Evolutionary conservation across 139 green algal genomes (phyloP).

Genomic region (Tetradesmus obliquus): DNA sequence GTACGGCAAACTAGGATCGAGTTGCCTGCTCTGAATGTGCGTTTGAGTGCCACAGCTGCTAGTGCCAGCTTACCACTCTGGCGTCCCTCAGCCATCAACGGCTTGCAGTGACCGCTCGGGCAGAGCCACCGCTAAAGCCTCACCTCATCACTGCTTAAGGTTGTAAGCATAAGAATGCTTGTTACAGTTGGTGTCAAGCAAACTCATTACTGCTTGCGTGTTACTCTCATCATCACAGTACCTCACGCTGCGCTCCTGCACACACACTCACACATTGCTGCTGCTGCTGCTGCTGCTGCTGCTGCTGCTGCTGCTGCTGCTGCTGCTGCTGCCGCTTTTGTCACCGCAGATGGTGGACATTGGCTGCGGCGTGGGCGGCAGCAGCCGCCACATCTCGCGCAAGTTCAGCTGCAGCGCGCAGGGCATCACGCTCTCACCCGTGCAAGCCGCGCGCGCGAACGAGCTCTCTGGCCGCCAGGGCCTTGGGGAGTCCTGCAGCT

Average conservation of each 20-base stretch:
- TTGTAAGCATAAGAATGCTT: too few species aligned
- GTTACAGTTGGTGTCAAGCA: too few species aligned
- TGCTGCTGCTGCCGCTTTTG: not conserved
- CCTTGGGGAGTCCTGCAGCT: slow-evolving; percentile 64
- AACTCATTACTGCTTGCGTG: too few species aligned
- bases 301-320: not conserved
- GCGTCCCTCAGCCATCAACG: too few species aligned
- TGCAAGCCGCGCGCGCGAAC: slow-evolving; percentile 86
- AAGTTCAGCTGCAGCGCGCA: slow-evolving; percentile 75
- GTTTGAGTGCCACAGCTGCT: too few species aligned
- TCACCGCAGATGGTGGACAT: slow-evolving; percentile 90
- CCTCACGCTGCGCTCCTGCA: not conserved
- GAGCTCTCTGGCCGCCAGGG: slow-evolving; percentile 71
- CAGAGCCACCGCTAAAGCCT: too few species aligned
- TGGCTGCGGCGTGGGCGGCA: slow-evolving; percentile 96
- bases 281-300: not conserved
- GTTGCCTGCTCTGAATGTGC: too few species aligned
- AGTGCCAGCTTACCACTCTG: too few species aligned
- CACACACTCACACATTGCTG: not conserved
- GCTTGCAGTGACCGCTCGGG: too few species aligned
- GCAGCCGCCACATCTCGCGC: slow-evolving; percentile 84
- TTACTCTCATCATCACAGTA: not conserved
- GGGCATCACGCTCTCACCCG: slow-evolving; percentile 94
- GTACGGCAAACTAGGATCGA: too few species aligned
- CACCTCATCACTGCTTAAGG: too few species aligned